Evolutionary conservation across 1,284 basidiomycete genomes (phyloP), one percentile per base, ranked within the genome.

Genomic region (Cryptococcus sp.): DNA sequence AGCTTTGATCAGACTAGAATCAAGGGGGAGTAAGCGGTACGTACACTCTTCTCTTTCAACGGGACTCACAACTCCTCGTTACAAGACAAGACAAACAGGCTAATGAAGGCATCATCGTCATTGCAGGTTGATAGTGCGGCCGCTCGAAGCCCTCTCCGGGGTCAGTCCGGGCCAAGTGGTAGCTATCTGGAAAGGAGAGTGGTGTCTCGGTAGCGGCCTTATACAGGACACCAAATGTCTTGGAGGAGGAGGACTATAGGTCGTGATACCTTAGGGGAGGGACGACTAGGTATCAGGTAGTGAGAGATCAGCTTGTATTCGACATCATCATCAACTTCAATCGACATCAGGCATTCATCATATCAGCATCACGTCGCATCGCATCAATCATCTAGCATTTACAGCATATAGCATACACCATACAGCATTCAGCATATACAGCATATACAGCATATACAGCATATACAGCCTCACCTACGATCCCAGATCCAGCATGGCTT

Each of bases 111-210:
- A n/a, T n/a, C n/a, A n/a, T n/a, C n/a, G n/a, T n/a, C n/a, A n/a
- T n/a, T n/a, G 68, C 66, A n/a, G 13, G 23, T 69, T 85, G 44
- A 66, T 69, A 22, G 82, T 87, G 53, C 73, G 70, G 16, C 52
- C 31, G 8, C 69, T 81, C 23, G 53, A 65, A 45, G 84, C 86
- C 0, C 82, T 90, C 50, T 83, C 84, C 48, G 88, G 86, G 4
- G 86, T 92, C n/a, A 84, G 91, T 0, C 82, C 85, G 0, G 93
- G 93, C 2, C 93, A 96, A 75, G 84, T 89, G 31, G 87, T 87
- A 7, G 87, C 84, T 0, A 62, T 95, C 6, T 95, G 87, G 80
- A 82, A 86, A 59, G 85, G 80, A 2, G 83, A 87, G 54, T 88
- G 87, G 86, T 93, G 91, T 77, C 80, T 95, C 23, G 93, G 93